Evolutionary conservation across 148 eudicot genomes (phyloP).

Genomic region (Rhododendron henanense): DNA sequence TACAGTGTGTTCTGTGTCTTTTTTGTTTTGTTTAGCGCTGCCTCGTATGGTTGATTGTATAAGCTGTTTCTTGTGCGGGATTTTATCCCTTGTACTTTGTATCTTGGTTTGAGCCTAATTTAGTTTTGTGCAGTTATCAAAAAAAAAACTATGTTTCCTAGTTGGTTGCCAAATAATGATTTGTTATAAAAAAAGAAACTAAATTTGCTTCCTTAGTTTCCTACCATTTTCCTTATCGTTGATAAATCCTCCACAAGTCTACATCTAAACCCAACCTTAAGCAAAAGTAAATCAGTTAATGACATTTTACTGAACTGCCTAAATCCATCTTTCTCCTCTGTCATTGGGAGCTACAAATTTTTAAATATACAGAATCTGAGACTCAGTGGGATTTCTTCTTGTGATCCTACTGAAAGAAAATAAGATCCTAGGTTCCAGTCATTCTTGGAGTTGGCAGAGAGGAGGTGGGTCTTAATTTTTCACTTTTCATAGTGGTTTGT

Average conservation of each 20-base stretch:
- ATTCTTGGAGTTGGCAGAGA: background rate
- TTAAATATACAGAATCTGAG: background rate
- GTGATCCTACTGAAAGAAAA: background rate
- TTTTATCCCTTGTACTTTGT: too few relatives aligned
- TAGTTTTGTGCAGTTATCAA: too few relatives aligned
- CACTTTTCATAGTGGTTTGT: background rate
- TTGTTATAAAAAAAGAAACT: background rate
- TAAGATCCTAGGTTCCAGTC: background rate
- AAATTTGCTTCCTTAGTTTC: background rate
- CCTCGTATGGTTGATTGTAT: too few relatives aligned
- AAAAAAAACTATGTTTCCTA: background rate
- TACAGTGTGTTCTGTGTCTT: too few relatives aligned
- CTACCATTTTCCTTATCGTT: background rate
- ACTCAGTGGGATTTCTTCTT: background rate
- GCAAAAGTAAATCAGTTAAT: too few relatives aligned
- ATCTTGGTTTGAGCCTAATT: too few relatives aligned
- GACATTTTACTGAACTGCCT: background rate
- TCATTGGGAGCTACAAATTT: background rate
- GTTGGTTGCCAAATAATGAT: background rate
- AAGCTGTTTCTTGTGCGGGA: too few relatives aligned
- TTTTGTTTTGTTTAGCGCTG: too few relatives aligned
- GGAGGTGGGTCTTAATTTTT: background rate
- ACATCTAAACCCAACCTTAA: background rate
- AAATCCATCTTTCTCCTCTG: background rate
- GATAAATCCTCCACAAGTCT: background rate